Conservation (phyloP, 2,329 filamentous ascomycete genomes). For the Fulvia fulva region DNA sequence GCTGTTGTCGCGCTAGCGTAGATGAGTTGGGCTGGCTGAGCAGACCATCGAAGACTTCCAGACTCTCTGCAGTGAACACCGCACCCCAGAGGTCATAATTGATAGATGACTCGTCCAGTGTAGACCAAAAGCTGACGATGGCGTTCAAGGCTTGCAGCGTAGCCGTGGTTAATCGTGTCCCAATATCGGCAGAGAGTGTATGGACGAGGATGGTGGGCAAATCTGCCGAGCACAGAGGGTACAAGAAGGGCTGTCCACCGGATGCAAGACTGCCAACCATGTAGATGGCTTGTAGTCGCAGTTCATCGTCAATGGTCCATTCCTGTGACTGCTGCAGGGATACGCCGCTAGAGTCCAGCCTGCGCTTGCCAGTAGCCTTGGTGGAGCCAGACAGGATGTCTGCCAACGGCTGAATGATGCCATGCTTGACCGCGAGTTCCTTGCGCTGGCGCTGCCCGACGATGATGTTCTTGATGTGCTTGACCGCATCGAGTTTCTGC, state of each 20-base stretch:
- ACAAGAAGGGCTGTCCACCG: conserved; percentile 79
- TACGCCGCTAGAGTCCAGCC: conserved; percentile 48
- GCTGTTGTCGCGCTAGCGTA: conserved; percentile 57
- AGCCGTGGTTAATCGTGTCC: conserved; percentile 62
- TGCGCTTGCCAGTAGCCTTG: conserved; percentile 45
- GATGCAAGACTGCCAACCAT: conserved; percentile 81
- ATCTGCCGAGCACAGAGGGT: conserved; percentile 65
- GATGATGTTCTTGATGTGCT: conserved; percentile 79
- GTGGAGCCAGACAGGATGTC: conserved; percentile 46
- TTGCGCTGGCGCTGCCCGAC: conserved; percentile 87
- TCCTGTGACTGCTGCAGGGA: conserved; percentile 32
- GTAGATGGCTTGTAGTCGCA: conserved; percentile 74
- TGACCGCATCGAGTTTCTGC: conserved; percentile 55
- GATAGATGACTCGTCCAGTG: conserved; percentile 6
- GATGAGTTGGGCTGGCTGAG: conserved; percentile 56
- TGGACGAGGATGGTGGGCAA: conserved; percentile 67
- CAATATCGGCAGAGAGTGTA: conserved; percentile 60
- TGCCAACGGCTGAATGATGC: conserved; percentile 62
- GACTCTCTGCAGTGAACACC: conserved; percentile 60
- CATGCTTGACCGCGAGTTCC: conserved; percentile 68
- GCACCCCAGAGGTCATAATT: conserved; percentile 23
- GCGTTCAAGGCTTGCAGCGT: conserved; percentile 71
- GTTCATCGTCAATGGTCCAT: conserved; percentile 61
- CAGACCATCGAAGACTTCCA: conserved; percentile 62
- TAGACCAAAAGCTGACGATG: conserved; percentile 59